Base-by-base conservation (phyloP, 139 green algal genomes). In the Ettlia oleoabundans region DNA sequence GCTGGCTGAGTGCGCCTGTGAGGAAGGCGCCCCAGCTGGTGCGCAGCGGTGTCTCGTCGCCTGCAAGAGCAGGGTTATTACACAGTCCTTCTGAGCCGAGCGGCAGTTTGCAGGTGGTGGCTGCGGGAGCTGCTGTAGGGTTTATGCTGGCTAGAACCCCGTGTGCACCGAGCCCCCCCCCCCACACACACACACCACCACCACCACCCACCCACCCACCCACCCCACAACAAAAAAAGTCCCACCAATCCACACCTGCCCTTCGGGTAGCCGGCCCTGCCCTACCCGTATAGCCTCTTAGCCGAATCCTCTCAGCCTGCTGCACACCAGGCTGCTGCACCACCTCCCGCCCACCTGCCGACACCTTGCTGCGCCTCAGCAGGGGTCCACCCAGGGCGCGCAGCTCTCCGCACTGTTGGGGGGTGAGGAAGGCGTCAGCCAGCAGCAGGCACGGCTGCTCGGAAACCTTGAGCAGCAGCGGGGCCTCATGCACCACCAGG, bases 21-120 rank as follows among this genome's bases (percentile, higher is more conserved):
- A 94, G 89, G 61, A 95, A 95, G 51, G 84, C 90, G 70, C 85
- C 85, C n/a, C 67, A 88, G 24, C 42, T 84, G 21, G 89, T 93
- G 65, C 92, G 87, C 74, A 83, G 88, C 42, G 87, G 90, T 1
- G 91, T 95, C 89, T 93, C 86, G 30, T 85, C 90, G 32, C 91
- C 91, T 91, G 82, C 32, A 32, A 15, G 15, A n/a, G n/a, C n/a
- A n/a, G n/a, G n/a, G n/a, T n/a, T n/a, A n/a, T n/a, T n/a, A n/a
- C n/a, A n/a, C n/a, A n/a, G n/a, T n/a, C n/a, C n/a, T n/a, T n/a
- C n/a, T n/a, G n/a, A n/a, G n/a, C n/a, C n/a, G n/a, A n/a, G n/a
- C n/a, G n/a, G n/a, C n/a, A n/a, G n/a, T n/a, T n/a, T n/a, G n/a
- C n/a, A n/a, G n/a, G n/a, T n/a, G n/a, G n/a, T n/a, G n/a, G n/a